phyloP scores from a whole-genome alignment of 306 rosid genomes.

The Malus fusca region DNA sequence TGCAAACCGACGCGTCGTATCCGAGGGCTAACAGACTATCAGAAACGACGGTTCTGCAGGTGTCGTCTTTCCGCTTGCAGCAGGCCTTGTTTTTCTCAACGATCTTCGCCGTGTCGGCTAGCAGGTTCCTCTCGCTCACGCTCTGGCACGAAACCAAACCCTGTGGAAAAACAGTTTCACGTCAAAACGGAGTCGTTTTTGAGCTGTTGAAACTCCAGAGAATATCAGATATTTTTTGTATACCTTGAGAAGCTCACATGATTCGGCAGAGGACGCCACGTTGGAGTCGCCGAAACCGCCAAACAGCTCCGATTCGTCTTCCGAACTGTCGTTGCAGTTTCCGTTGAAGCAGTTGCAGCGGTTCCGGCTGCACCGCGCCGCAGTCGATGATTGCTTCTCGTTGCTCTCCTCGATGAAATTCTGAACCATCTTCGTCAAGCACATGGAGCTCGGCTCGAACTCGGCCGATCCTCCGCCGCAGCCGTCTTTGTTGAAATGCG shows the following conservation, averaged over 20 bases:
- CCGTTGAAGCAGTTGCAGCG: conserved; percentile 69
- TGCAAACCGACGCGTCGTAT: conserved; percentile 80
- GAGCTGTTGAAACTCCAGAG: not conserved
- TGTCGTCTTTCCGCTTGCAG: conserved; percentile 56
- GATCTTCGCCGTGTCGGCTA: conserved; percentile 66
- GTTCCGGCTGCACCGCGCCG: conserved; percentile 42
- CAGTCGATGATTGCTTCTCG: conserved; percentile 42
- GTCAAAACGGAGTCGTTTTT: not conserved
- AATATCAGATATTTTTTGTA: not conserved
- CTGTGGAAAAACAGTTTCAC: conserved; percentile 10
- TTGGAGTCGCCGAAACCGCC: conserved; percentile 34
- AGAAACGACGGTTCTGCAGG: conserved; percentile 37
- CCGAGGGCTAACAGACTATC: conserved; percentile 52
- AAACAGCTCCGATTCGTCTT: conserved; percentile 40
- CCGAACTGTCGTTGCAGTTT: conserved; percentile 46
- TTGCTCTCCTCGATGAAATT: conserved; percentile 67
- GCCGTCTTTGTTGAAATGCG: conserved; percentile 30
- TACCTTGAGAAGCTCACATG: conserved; percentile 71
- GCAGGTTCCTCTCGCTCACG: conserved; percentile 55
- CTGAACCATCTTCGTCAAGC: conserved; percentile 81
- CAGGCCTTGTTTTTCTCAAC: conserved; percentile 70
- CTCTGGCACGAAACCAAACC: conserved; percentile 51
- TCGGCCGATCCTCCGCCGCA: conserved; percentile 21
- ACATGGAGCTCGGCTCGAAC: conserved; percentile 66
- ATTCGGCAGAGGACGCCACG: conserved; percentile 35